Conservation (phyloP, 2,329 filamentous ascomycete genomes). For the Chalaropsis thielavioides region DNA sequence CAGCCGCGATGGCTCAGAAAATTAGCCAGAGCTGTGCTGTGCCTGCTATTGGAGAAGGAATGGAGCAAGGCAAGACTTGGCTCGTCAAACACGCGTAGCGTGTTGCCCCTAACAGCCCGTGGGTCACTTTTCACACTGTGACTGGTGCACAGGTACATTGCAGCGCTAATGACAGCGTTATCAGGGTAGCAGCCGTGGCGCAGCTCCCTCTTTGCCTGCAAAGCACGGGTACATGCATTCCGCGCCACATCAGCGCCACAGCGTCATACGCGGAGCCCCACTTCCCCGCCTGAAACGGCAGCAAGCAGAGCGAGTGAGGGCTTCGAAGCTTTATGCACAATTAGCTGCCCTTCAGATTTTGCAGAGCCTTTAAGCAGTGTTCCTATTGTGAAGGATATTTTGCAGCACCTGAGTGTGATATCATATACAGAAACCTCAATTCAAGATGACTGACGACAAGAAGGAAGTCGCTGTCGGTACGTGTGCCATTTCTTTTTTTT, state of each 20-base stretch:
- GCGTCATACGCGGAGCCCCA: constrained; percentile 15
- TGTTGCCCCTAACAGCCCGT: constrained; percentile 1
- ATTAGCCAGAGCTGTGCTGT: neutral
- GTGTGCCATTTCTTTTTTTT: constrained; percentile 21
- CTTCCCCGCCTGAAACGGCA: constrained; percentile 17
- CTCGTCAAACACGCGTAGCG: constrained; percentile 14
- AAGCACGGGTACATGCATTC: neutral
- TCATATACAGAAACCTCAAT: constrained; percentile 11
- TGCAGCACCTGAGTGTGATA: constrained; percentile 15
- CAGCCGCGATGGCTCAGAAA: constrained; percentile 10
- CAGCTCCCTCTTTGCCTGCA: neutral
- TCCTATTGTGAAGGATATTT: constrained; percentile 18
- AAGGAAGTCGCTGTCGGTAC: constrained; percentile 30
- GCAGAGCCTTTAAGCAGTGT: constrained; percentile 16
- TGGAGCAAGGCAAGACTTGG: neutral
- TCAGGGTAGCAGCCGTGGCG: neutral
- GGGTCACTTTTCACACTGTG: neutral
- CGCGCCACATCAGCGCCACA: constrained; percentile 15
- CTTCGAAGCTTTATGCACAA: constrained; percentile 16
- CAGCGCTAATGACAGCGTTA: neutral
- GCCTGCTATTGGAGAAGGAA: neutral
- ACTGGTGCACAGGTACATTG: constrained; percentile 6
- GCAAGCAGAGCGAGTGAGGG: constrained; percentile 9
- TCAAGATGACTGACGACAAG: constrained; percentile 31
- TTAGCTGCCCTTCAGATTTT: constrained; percentile 17